A percentile compares a stretch with the other conserved stretches of the same genome.
phyloP scores from a whole-genome alignment of 495 filamentous ascomycete species.

The Penicillium dipodomyicola region DNA sequence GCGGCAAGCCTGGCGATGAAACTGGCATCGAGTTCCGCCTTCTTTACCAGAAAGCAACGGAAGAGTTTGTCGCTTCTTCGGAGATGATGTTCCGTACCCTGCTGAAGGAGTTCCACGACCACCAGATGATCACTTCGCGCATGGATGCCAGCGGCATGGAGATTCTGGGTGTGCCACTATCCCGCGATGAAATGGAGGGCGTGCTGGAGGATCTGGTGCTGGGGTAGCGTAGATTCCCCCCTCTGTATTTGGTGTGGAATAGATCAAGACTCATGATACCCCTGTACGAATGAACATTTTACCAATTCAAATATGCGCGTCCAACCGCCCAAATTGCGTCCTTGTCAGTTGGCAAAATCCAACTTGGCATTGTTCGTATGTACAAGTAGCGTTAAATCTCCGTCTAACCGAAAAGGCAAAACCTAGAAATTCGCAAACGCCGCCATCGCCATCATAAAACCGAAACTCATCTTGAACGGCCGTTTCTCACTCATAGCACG shows the following conservation, averaged over 20 bases:
- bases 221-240: slow-evolving; percentile 19
- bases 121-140: slow-evolving; percentile 88
- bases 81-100: slow-evolving; percentile 94
- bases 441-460: slow-evolving; percentile 71
- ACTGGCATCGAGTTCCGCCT: slow-evolving; percentile 80
- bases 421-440: slow-evolving; percentile 59
- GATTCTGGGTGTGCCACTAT: slow-evolving; percentile 78
- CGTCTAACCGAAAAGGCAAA: not conserved
- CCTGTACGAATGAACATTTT: slow-evolving; percentile 29
- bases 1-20: slow-evolving; percentile 32
- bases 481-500: slow-evolving; percentile 62
- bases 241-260: slow-evolving; percentile 10
- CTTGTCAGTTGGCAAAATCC: not conserved
- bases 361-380: slow-evolving; percentile 10
- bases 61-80: slow-evolving; percentile 94
- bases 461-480: slow-evolving; percentile 79
- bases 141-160: slow-evolving; percentile 85
- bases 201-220: slow-evolving; percentile 80
- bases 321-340: not conserved
- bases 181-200: slow-evolving; percentile 83
- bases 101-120: slow-evolving; percentile 96
- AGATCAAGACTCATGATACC: slow-evolving; percentile 36
- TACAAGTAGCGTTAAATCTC: slow-evolving; percentile 11
- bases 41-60: slow-evolving; percentile 90
- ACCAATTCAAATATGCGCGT: slow-evolving; percentile 4